Conservation (phyloP, 345 rosid genomes). For the Arabis hirsuta region DNA sequence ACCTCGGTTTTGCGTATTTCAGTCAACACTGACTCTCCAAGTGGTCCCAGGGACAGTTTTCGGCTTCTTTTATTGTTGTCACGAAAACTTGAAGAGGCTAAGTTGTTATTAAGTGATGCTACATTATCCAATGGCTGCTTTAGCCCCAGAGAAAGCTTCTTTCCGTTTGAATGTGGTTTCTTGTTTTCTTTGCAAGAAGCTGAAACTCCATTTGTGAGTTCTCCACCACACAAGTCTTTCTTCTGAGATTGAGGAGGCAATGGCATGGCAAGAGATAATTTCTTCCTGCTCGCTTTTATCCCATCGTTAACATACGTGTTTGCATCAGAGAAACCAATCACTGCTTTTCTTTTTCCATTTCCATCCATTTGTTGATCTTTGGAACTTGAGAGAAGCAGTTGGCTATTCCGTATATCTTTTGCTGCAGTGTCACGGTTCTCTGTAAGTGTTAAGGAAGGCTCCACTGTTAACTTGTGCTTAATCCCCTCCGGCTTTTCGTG, state of each 20-base stretch:
- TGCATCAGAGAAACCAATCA: conserved; percentile 17
- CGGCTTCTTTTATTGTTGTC: conserved; percentile 21
- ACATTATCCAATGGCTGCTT: conserved; percentile 35
- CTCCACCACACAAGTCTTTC: conserved; percentile 33
- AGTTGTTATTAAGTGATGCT: conserved; percentile 34
- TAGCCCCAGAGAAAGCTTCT: conserved; percentile 55
- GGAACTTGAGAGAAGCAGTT: conserved; percentile 14
- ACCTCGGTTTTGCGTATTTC: conserved; percentile 25
- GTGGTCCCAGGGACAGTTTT: conserved; percentile 47
- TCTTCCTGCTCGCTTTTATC: conserved; percentile 39
- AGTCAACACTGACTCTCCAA: conserved; percentile 33
- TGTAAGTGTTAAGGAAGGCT: conserved; percentile 33
- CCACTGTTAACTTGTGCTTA: conserved; percentile 47
- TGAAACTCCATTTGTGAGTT: conserved; percentile 35
- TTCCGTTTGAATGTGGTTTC: conserved; percentile 36
- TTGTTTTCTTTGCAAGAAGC: conserved; percentile 16
- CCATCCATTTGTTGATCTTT: conserved; percentile 33
- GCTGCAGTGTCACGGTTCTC: conserved; percentile 29
- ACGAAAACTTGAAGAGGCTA: conserved; percentile 11
- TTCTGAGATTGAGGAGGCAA: conserved; percentile 43
- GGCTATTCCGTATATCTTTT: conserved; percentile 28
- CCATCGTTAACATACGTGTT: conserved; percentile 16
- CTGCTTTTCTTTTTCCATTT: conserved; percentile 38
- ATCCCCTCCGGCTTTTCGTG: conserved; percentile 36
- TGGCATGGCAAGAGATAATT: conserved; percentile 46